Evolutionary conservation across 1,139 yeast species (phyloP).

Genomic region (Citeromyces hawaiiensis): DNA sequence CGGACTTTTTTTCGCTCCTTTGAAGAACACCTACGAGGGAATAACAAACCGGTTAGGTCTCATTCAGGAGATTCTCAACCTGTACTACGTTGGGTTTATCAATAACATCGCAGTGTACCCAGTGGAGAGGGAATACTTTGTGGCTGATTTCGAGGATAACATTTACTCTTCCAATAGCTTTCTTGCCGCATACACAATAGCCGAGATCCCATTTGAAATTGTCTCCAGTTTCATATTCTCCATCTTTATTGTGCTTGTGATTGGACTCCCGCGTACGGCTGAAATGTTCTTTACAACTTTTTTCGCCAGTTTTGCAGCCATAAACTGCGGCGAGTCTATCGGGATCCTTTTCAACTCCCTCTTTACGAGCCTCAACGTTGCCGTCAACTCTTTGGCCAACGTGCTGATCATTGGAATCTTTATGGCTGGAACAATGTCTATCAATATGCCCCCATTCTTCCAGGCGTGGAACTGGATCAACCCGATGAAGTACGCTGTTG

Average conservation of each 20-base stretch:
- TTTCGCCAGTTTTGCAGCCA: slow-evolving; percentile 34
- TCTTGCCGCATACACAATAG: slow-evolving; percentile 39
- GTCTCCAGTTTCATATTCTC: slow-evolving; percentile 41
- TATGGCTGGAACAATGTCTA: slow-evolving; percentile 71
- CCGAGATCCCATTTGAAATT: slow-evolving; percentile 56
- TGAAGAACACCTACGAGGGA: slow-evolving; percentile 39
- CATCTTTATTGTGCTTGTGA: slow-evolving; percentile 43
- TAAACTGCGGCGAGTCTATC: slow-evolving; percentile 61
- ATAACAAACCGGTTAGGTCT: slow-evolving; percentile 53
- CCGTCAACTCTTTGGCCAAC: slow-evolving; percentile 48
- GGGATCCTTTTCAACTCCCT: slow-evolving; percentile 58
- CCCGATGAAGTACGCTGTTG: slow-evolving; percentile 55
- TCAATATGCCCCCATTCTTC: slow-evolving; percentile 54
- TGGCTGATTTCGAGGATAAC: slow-evolving; percentile 58
- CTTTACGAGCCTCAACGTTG: slow-evolving; percentile 57
- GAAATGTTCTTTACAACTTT: slow-evolving; percentile 52
- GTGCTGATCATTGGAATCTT: slow-evolving; percentile 48
- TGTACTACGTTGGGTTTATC: slow-evolving; percentile 61
- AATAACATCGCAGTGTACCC: slow-evolving; percentile 63
- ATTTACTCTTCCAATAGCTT: slow-evolving; percentile 54
- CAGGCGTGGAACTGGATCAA: slow-evolving; percentile 52
- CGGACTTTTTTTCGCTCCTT: slow-evolving; percentile 56
- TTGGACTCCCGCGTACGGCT: slow-evolving; percentile 56
- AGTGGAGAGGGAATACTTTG: slow-evolving; percentile 50
- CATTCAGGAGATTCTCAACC: slow-evolving; percentile 52